Evolutionary conservation across 495 filamentous ascomycete genomes (phyloP), one percentile per base, ranked within the genome.

Genomic region (Parachaetomium inaequale): DNA sequence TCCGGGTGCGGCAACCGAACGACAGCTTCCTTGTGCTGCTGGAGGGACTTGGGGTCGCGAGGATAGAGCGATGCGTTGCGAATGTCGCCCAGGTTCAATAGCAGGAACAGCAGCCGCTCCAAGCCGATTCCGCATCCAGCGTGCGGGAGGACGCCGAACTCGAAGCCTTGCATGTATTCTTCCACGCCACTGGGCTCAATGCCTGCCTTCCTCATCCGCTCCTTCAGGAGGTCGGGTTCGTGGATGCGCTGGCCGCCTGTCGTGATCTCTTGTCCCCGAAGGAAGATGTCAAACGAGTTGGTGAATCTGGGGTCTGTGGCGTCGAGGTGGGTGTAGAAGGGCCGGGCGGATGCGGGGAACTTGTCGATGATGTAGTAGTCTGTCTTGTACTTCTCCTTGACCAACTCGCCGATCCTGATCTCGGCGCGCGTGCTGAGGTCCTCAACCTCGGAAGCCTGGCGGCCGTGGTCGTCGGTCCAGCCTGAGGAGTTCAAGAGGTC

Each of bases 351-450:
- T 2, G 82, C 76, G 14, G 93, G 93, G 73, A 96, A 96, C 68
- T 96, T 96, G 83, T 97, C 93, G 55, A 97, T 85, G 45, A 96
- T 86, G 76, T 93, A 97, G 78, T 93, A 97, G 69, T 97, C 93
- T 17, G 92, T 93, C 43, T 85, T 79, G 68, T 88, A 94, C 74
- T 92, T 90, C 70, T 93, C 87, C 71, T 89, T 91, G 59, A 97
- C 84, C 23, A 97, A 71, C 61, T 87, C 76, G 19, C 93, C 92
- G 15, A 96, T 81, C 17, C 86, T 86, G n/a, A 94, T 90, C 77
- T 96, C 93, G 60, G 92, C 90, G 57, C 90, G 81, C 1, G 93
- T 96, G 63, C 83, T 81, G 12, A 97, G 78, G 69, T 96, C 92
- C 69, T 96, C 91, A 32, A 86, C 78, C 11, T 85, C 80, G 3